These are phyloP conservation scores for Ophiocordyceps australis DNA, from an alignment of 2,329 filamentous ascomycete species.

Conservation along the genomic window DNA sequence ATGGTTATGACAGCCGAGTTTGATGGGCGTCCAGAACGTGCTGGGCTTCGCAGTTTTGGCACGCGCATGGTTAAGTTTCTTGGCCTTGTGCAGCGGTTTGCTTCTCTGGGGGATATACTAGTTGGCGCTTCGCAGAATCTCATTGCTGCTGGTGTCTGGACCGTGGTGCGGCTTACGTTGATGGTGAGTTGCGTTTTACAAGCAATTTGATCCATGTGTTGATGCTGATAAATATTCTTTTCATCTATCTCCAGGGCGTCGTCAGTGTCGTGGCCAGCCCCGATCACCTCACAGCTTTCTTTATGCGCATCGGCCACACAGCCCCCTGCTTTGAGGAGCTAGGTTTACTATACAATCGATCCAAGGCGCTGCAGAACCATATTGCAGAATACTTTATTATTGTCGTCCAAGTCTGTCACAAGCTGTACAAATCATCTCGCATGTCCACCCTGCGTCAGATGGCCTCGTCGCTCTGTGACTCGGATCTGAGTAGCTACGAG, in stretches of 20 bases:
- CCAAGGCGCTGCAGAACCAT: slow-evolving; percentile 14
- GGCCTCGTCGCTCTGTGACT: slow-evolving; percentile 10
- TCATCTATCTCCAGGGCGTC: slow-evolving; percentile 11
- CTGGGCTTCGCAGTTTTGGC: slow-evolving; percentile 14
- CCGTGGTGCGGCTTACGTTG: slow-evolving; percentile 20
- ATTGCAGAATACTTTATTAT: slow-evolving; percentile 21
- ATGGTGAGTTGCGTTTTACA: slow-evolving; percentile 13
- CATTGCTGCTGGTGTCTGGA: slow-evolving; percentile 24
- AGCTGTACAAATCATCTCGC: slow-evolving; percentile 12
- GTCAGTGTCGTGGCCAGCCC: slow-evolving; percentile 13
- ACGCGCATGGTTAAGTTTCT: slow-evolving; percentile 21
- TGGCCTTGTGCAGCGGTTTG: slow-evolving; percentile 21
- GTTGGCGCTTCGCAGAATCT: slow-evolving; percentile 24
- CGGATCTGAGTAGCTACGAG: slow-evolving; percentile 12
- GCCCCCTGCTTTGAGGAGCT: slow-evolving; percentile 20
- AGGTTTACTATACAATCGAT: slow-evolving; percentile 18
- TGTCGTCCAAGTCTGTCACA: slow-evolving; percentile 18
- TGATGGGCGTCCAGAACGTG: slow-evolving; percentile 7
- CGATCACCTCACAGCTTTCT: slow-evolving; percentile 18
- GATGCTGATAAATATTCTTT: not conserved
- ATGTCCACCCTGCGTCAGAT: slow-evolving; percentile 14
- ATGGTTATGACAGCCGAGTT: slow-evolving; percentile 21
- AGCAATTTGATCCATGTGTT: not conserved
- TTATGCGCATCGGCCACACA: slow-evolving; percentile 20
- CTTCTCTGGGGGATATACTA: slow-evolving; percentile 15